phyloP scores from a whole-genome alignment of 140 eudicot species.

The Oenanthe javanica region DNA sequence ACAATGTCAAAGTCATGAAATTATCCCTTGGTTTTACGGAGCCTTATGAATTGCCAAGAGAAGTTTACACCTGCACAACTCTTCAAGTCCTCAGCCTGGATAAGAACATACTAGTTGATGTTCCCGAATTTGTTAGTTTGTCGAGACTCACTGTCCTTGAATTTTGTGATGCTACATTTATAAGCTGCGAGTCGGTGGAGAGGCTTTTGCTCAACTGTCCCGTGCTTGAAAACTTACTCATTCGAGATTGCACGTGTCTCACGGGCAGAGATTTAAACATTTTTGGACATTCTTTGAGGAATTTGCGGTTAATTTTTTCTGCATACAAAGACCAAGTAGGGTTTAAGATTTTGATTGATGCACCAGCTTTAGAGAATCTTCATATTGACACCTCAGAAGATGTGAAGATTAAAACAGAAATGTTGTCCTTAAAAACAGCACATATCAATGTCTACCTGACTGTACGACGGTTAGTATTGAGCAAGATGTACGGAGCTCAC shows the following conservation, averaged over 20 bases:
- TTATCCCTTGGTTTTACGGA: background rate
- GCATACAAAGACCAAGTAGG: background rate
- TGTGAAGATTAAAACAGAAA: background rate
- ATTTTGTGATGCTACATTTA: background rate
- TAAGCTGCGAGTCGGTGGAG: background rate
- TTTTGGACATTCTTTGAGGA: background rate
- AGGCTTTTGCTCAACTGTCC: conserved; percentile 1
- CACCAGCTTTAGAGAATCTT: background rate
- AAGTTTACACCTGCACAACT: background rate
- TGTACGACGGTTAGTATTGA: background rate
- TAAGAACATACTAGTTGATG: background rate
- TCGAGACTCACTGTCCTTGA: background rate
- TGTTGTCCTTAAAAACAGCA: background rate
- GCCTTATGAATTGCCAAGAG: background rate
- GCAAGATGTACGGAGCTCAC: background rate
- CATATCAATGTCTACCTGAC: background rate
- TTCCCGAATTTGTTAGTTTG: background rate
- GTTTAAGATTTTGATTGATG: background rate
- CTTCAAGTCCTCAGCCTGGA: background rate
- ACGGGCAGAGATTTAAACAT: background rate
- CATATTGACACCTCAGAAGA: background rate
- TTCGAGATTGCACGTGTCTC: background rate
- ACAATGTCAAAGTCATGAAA: background rate
- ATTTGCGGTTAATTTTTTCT: background rate
- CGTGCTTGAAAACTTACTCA: background rate